Evolutionary conservation across 75 land plant genomes (phyloP), one percentile per base, ranked within the genome.

Genomic region (Gnetum montanum): DNA sequence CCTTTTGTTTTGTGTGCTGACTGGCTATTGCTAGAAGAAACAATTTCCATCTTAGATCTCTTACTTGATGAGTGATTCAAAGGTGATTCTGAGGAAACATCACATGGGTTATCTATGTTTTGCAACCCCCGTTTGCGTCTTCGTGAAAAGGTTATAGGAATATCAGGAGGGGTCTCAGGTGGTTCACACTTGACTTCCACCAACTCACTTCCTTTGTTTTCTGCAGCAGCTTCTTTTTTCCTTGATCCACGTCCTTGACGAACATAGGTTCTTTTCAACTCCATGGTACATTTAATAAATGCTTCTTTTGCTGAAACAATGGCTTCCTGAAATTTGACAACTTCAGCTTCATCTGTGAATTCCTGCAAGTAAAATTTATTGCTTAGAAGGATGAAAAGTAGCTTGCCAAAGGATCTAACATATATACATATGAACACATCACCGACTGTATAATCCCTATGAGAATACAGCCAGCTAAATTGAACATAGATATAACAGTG

Each of bases 1-100:
- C 88, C 88, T 70, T 76, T 84, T 48, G 44, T 70, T 60, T 80
- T 84, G 8, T 34, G 38, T 15, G 55, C 33, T 46, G 52, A 57
- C 26, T 29, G 62, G 16, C 18, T 8, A 23, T 57, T 57, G 40
- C 27, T 28, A 22, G 26, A 64, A 31, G 19, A 8, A 31, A 54
- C 71, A 31, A 43, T 52, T 26, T 50, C 70, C 51, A 43, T 36
- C 57, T 50, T 63, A 20, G 22, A 3, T 12, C 53, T 38, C 45
- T 58, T 76, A 33, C 70, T 56, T 2, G 57, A 66, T 50, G 68
- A 43, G 35, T 22, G 34, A 40, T 34, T 59, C 31, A 30, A 47
- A 34, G 53, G 43, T 48, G 65, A 49, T 59, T 79, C 83, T 41
- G 45, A 48, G 33, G 56, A 40, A 27, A 24, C 29, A 7, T 56